Evolutionary conservation across 2,329 filamentous ascomycete species (phyloP), one percentile per base, ranked within the genome.

Genomic region (Ascochyta fabae): DNA sequence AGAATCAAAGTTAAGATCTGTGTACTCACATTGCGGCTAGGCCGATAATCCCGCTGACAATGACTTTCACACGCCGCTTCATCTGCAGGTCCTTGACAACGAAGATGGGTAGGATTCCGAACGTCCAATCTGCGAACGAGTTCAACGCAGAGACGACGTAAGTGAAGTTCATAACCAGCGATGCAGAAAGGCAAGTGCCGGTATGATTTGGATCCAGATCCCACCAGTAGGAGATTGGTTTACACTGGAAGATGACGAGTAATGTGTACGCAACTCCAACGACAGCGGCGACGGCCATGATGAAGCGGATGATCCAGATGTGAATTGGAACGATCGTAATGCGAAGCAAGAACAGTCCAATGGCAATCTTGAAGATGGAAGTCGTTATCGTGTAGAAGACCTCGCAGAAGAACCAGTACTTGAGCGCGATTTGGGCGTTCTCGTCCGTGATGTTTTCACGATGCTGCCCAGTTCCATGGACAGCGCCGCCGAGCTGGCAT

Each of bases 51-150:
- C 76, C 75, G 15, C 81, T 79, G 26, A 87, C 72, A 1, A 83
- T 80, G 10, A 79, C 42, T 65, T 86, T 87, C 13, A 79, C 80
- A 53, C 76, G 77, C 22, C 60, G 67, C 62, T 80, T 80, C 79
- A 87, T 85, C 56, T 86, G 80, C 47, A 86, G 67, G 29, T 81
- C 79, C 71, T 78, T 81, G 8, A 87, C 77, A 3, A 88, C 71
- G 47, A 81, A 79, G 9, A 82, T 77, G 10, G 69, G 69, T 9
- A 72, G 56, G n/a, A 69, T 49, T 6, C 63, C 69, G 46, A 71
- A 69, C 1, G 67, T 64, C 67, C 67, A 71, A 43, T 72, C 69
- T 9, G 68, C 66, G 19, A 71, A 55, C 3, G 68, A 62, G 45
- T 68, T 70, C 9, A 72, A 57, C 5, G 58, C 68, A 15, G 66